Evolutionary conservation across 2,329 filamentous ascomycete genomes (phyloP).

Genomic region (Aaosphaeria pasadenensis): DNA sequence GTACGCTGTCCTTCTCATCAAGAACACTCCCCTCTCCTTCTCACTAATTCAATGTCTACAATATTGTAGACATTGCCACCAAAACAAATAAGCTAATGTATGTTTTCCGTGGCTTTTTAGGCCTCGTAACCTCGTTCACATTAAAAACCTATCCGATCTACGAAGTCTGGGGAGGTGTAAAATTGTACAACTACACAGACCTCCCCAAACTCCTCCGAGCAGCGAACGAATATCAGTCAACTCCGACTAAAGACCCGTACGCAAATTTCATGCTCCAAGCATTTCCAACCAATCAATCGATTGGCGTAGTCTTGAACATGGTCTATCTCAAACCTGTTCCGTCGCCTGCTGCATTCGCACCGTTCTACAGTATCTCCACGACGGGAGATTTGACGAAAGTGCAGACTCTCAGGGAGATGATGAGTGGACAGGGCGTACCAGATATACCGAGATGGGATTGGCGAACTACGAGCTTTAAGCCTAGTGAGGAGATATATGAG

Average conservation of each 20-base stretch:
- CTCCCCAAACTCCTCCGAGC: neutral
- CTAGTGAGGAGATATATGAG: neutral
- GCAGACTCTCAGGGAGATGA: conserved; percentile 1
- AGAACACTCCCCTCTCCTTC: neutral
- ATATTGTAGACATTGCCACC: neutral
- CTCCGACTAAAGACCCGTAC: conserved; percentile 1
- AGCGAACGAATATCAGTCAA: conserved; percentile 1
- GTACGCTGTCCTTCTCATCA: neutral
- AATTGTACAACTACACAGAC: neutral
- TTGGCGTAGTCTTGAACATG: conserved; percentile 4
- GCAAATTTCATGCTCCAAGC: conserved; percentile 3
- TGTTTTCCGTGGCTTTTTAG: neutral
- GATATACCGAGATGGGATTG: conserved; percentile 1
- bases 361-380: conserved; percentile 1
- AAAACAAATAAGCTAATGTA: too few species aligned
- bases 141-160: conserved; percentile 3
- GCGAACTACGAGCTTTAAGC: conserved; percentile 3
- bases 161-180: conserved; percentile 20
- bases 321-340: conserved; percentile 7
- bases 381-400: neutral
- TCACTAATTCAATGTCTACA: neutral
- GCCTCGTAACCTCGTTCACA: conserved; percentile 23
- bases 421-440: neutral
- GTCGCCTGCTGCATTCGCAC: conserved; percentile 2
- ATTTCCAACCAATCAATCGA: neutral